Conservation (phyloP, 306 rosid genomes). For the Sphenostylis stenocarpa region DNA sequence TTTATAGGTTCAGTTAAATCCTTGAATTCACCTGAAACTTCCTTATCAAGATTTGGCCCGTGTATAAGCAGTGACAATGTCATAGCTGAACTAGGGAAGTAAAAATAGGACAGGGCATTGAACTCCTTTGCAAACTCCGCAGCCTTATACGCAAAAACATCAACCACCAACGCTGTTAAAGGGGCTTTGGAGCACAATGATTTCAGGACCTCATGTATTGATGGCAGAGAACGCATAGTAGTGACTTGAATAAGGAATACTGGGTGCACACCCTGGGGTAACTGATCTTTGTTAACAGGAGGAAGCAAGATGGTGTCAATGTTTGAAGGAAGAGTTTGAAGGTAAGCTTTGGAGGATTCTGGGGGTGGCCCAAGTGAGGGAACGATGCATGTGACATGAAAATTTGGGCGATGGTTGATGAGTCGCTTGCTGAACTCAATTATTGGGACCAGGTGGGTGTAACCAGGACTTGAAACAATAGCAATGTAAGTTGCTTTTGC, state of each 20-base stretch:
- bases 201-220: conserved; percentile 15
- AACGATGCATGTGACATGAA: conserved; percentile 47
- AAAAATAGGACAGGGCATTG: conserved; percentile 31
- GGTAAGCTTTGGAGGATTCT: conserved; percentile 36
- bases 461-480: conserved; percentile 40
- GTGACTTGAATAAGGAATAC: conserved; percentile 21
- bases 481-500: not conserved
- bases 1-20: conserved; percentile 10
- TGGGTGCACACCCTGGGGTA: conserved; percentile 15
- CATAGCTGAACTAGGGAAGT: conserved; percentile 24
- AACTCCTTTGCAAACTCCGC: conserved; percentile 35
- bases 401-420: conserved; percentile 21
- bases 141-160: conserved; percentile 30
- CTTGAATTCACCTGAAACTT: conserved; percentile 28
- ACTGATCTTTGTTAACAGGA: conserved; percentile 24
- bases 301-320: conserved; percentile 44
- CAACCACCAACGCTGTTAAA: conserved; percentile 31
- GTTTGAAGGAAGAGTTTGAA: conserved; percentile 44
- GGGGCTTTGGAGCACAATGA: conserved; percentile 1
- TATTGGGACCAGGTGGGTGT: conserved; percentile 43
- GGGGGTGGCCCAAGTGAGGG: conserved; percentile 39
- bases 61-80: not conserved
- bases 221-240: conserved; percentile 30
- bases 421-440: conserved; percentile 41
- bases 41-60: conserved; percentile 24